Evolutionary conservation across 2,329 filamentous ascomycete genomes (phyloP).

Genomic region (Fusarium sp.): DNA sequence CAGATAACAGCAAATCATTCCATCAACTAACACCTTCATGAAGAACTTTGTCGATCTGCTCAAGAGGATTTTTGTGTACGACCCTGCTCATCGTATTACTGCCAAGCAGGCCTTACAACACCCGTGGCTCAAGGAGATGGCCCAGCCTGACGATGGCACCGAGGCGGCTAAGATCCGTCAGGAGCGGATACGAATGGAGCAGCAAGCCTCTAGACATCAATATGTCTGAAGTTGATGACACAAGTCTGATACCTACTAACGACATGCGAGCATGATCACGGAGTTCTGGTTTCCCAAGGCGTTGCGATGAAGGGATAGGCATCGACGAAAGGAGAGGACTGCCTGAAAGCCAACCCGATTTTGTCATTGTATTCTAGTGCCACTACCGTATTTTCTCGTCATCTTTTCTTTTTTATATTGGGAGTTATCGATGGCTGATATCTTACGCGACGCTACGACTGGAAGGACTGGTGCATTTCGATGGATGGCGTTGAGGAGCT

Average conservation of each 20-base stretch:
- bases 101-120: constrained; percentile 77
- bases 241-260: constrained; percentile 45
- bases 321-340: constrained; percentile 33
- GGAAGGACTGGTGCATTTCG: constrained; percentile 43
- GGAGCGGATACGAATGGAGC: constrained; percentile 64
- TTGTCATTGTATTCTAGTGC: constrained; percentile 53
- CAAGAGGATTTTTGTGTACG: constrained; percentile 78
- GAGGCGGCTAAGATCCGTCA: constrained; percentile 76
- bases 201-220: constrained; percentile 51
- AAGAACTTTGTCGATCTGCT: constrained; percentile 75
- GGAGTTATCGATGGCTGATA: constrained; percentile 46
- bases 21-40: constrained; percentile 71
- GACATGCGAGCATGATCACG: constrained; percentile 54
- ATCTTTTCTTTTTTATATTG: constrained; percentile 38
- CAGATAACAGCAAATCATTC: constrained; percentile 73
- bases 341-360: constrained; percentile 42
- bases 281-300: constrained; percentile 50
- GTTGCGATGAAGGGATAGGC: constrained; percentile 46
- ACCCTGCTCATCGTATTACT: constrained; percentile 75
- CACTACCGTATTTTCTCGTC: constrained; percentile 45
- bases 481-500: constrained; percentile 41
- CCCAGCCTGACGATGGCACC: constrained; percentile 76
- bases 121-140: constrained; percentile 77
- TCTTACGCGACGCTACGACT: constrained; percentile 44
- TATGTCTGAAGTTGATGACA: constrained; percentile 48